A percentile compares a stretch with the other conserved stretches of the same genome.
phyloP scores from a whole-genome alignment of 1,139 yeast genomes.

The Blastobotrys capitulatus region DNA sequence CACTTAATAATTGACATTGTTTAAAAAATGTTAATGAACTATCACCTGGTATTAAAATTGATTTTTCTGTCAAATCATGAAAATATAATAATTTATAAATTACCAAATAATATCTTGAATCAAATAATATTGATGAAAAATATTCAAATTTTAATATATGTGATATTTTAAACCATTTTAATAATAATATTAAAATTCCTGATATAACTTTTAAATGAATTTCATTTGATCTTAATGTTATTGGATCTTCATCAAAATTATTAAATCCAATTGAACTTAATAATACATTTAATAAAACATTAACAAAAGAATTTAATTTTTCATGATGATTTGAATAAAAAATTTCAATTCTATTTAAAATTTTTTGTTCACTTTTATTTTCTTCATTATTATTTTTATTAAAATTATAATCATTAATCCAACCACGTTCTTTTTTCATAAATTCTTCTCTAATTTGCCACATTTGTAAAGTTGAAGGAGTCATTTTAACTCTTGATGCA shows the following conservation, averaged over 20 bases:
- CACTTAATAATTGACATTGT: slow-evolving; percentile 34
- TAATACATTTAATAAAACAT: slow-evolving; percentile 58
- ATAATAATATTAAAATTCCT: slow-evolving; percentile 46
- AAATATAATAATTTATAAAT: slow-evolving; percentile 36
- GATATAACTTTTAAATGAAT: slow-evolving; percentile 58
- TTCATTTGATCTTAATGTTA: slow-evolving; percentile 52
- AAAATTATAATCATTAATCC: slow-evolving; percentile 25
- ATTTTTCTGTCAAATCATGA: slow-evolving; percentile 34
- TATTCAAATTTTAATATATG: slow-evolving; percentile 79
- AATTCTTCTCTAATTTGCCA: slow-evolving; percentile 68
- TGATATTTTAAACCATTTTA: slow-evolving; percentile 73
- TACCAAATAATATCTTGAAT: slow-evolving; percentile 55
- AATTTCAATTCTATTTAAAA: slow-evolving; percentile 53
- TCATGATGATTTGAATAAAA: slow-evolving; percentile 52
- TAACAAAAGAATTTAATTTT: slow-evolving; percentile 55
- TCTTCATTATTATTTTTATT: slow-evolving; percentile 3
- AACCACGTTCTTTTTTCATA: slow-evolving; percentile 74
- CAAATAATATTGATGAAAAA: slow-evolving; percentile 65
- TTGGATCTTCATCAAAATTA: slow-evolving; percentile 22
- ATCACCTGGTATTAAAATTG: slow-evolving; percentile 31
- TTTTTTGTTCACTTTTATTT: slow-evolving; percentile 32
- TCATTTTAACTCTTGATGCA: slow-evolving; percentile 55
- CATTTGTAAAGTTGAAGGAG: slow-evolving; percentile 59
- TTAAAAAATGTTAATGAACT: slow-evolving; percentile 44
- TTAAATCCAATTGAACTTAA: slow-evolving; percentile 37